A percentile compares a stretch with the other conserved stretches of the same genome.
These are phyloP conservation scores for Trypanosoma grayi DNA, from an alignment of 208 protist genomes.

Conservation along the genomic window DNA sequence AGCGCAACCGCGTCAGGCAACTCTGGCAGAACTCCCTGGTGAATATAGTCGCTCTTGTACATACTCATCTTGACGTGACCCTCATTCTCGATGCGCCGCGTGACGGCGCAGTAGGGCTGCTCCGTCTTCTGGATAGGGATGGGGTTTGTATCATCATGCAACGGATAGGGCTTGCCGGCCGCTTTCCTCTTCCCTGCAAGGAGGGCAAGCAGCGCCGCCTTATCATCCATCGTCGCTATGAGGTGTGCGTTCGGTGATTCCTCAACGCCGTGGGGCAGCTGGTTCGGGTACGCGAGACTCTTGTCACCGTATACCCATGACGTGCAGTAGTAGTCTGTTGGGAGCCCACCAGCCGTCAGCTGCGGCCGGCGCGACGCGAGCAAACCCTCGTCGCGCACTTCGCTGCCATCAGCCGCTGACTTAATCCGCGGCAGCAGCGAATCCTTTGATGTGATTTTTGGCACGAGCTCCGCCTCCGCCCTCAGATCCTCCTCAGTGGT, in stretches of 20 bases:
- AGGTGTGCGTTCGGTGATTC: conserved; percentile 45
- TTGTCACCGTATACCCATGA: conserved; percentile 78
- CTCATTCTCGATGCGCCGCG: conserved; percentile 65
- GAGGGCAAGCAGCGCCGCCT: conserved; percentile 51
- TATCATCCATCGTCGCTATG: conserved; percentile 50
- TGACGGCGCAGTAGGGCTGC: conserved; percentile 48
- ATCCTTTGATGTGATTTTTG: conserved; percentile 69
- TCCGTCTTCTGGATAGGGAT: conserved; percentile 39
- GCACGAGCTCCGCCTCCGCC: conserved; percentile 48
- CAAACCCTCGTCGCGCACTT: conserved; percentile 4
- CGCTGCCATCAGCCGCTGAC: conserved; percentile 5
- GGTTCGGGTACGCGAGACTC: conserved; percentile 55
- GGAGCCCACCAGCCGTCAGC: conserved; percentile 10
- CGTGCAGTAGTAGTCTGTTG: conserved; percentile 61
- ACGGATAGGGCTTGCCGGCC: conserved; percentile 20
- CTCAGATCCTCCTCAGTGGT: conserved; percentile 25
- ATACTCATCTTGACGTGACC: conserved; percentile 68
- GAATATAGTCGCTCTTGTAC: conserved; percentile 63
- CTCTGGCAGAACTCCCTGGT: conserved; percentile 68
- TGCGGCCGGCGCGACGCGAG: conserved; percentile 28
- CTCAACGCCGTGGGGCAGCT: conserved; percentile 60
- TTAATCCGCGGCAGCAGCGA: conserved; percentile 41
- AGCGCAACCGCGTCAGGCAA: conserved; percentile 40
- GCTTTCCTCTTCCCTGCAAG: conserved; percentile 38
- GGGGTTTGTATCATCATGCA: conserved; percentile 67